These are phyloP conservation scores for Saccharomycopsis sp. DNA, from an alignment of 805 yeast genomes.

Conservation along the genomic window DNA sequence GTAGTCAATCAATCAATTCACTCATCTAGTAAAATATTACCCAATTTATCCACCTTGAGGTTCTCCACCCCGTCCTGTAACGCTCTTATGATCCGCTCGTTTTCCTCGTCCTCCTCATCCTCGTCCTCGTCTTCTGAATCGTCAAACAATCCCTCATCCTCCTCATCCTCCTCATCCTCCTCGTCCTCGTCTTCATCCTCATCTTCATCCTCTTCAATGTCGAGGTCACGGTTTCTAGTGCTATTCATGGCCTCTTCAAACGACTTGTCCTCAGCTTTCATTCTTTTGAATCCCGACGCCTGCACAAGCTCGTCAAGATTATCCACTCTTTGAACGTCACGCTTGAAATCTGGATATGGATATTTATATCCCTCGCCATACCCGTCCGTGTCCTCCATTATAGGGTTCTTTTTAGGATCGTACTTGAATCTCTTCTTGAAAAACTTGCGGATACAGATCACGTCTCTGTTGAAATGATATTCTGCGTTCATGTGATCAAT, in stretches of 20 bases:
- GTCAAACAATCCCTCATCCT: constrained; percentile 24
- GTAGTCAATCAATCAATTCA: too few species aligned
- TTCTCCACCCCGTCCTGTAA: constrained; percentile 54
- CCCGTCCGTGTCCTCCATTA: constrained; percentile 74
- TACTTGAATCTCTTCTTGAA: constrained; percentile 75
- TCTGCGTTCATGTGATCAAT: constrained; percentile 87
- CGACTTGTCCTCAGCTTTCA: constrained; percentile 26
- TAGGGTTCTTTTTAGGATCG: constrained; percentile 56
- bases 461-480: constrained; percentile 84
- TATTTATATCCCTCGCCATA: constrained; percentile 73
- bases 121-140: constrained; percentile 28
- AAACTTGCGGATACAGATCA: constrained; percentile 79
- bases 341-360: constrained; percentile 69
- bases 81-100: constrained; percentile 64
- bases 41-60: constrained; percentile 75
- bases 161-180: constrained; percentile 29
- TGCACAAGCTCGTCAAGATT: constrained; percentile 78
- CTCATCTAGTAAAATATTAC: constrained; percentile 36
- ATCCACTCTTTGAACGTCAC: constrained; percentile 65
- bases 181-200: constrained; percentile 25
- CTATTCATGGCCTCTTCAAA: constrained; percentile 24
- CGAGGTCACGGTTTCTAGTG: constrained; percentile 30
- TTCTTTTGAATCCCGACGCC: constrained; percentile 73
- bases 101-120: constrained; percentile 36
- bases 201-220: constrained; percentile 37